phyloP scores from a whole-genome alignment of 2,329 filamentous ascomycete genomes.

The Claviceps paspali region DNA sequence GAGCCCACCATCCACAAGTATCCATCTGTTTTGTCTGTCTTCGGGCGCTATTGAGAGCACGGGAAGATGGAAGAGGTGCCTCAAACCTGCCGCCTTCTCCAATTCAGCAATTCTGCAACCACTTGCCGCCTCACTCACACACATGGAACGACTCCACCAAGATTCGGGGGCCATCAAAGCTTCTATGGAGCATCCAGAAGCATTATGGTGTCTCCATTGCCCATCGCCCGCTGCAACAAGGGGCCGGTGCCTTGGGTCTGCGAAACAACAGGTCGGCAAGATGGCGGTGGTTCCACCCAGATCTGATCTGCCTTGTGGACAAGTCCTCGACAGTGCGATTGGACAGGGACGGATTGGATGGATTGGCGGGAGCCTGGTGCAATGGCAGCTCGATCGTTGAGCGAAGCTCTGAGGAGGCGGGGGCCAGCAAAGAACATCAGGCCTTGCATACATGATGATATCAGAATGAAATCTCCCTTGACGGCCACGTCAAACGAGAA shows the following conservation, averaged over 20 bases:
- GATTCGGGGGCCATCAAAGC: conserved; percentile 9
- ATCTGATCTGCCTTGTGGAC: conserved; percentile 12
- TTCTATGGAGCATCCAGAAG: conserved; percentile 12
- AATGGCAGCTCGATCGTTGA: not conserved
- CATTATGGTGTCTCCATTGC: conserved; percentile 8
- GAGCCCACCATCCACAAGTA: no score
- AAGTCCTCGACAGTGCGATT: conserved; percentile 6
- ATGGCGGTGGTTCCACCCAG: conserved; percentile 10
- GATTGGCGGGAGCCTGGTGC: not conserved
- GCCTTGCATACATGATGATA: no score
- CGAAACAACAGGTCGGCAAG: conserved; percentile 8
- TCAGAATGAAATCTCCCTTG: no score
- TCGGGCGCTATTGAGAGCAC: no score
- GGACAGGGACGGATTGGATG: conserved; percentile 1
- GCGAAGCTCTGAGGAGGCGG: no score
- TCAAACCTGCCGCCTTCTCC: conserved; percentile 3
- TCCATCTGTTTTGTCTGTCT: no score
- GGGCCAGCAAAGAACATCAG: no score
- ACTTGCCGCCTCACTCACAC: conserved; percentile 1
- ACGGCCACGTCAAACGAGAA: no score
- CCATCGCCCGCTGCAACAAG: conserved; percentile 7
- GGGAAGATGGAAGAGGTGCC: not conserved
- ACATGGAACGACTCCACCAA: conserved; percentile 9
- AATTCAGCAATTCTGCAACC: conserved; percentile 9
- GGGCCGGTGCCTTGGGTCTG: conserved; percentile 5